phyloP scores from a whole-genome alignment of 257 asterid genomes.

The Haberlea rhodopensis region DNA sequence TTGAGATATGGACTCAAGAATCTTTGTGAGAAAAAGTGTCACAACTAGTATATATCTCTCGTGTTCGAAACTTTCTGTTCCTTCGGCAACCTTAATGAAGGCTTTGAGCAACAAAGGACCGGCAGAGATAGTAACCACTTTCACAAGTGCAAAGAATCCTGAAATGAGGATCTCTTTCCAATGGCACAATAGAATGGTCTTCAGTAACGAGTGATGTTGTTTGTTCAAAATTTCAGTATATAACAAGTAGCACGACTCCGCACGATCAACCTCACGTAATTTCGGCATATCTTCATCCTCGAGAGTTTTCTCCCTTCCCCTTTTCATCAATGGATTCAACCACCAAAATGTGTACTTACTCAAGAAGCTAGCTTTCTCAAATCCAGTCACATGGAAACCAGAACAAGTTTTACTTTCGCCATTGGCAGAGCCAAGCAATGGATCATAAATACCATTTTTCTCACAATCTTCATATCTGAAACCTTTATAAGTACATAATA shows the following conservation, averaged over 20 bases:
- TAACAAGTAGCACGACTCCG: conserved; percentile 65
- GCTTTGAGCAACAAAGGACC: conserved; percentile 85
- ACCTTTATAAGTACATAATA: conserved; percentile 57
- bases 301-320: conserved; percentile 68
- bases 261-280: conserved; percentile 61
- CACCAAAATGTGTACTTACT: conserved; percentile 77
- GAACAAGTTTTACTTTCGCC: conserved; percentile 30
- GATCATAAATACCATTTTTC: conserved; percentile 45
- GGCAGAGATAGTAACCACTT: conserved; percentile 63
- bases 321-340: conserved; percentile 80
- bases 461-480: conserved; percentile 28
- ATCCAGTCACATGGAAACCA: conserved; percentile 42
- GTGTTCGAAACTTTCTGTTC: conserved; percentile 50
- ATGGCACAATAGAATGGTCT: conserved; percentile 57
- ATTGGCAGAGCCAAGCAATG: conserved; percentile 42
- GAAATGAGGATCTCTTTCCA: conserved; percentile 57
- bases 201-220: conserved; percentile 43
- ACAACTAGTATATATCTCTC: conserved; percentile 66
- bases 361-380: conserved; percentile 53
- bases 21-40: conserved; percentile 64
- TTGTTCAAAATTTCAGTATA: conserved; percentile 43
- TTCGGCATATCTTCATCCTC: conserved; percentile 76
- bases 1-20: conserved; percentile 72
- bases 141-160: conserved; percentile 71
- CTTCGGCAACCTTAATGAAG: conserved; percentile 81